phyloP scores from a whole-genome alignment of 106 monocot species.

The Posidonia australis region DNA sequence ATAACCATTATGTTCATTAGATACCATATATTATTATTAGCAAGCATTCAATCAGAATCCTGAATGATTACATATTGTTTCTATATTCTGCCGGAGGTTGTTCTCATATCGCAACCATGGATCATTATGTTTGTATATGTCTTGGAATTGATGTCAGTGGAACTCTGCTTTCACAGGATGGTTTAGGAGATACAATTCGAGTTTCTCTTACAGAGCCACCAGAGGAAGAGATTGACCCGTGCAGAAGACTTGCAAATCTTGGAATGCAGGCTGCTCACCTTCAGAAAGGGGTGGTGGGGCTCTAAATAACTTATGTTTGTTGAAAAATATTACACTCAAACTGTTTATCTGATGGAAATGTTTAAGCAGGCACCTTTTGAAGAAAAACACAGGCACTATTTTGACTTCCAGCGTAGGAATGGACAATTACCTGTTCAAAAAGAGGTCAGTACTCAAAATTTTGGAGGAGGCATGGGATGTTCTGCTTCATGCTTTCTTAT shows the following conservation, averaged over 20 bases:
- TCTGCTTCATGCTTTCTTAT: slow-evolving; percentile 3
- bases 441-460: slow-evolving; percentile 42
- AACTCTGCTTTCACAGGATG: slow-evolving; percentile 49
- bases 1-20: neutral
- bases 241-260: slow-evolving; percentile 86
- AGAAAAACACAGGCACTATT: slow-evolving; percentile 88
- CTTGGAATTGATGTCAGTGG: no score
- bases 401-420: slow-evolving; percentile 92
- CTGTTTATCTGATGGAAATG: neutral
- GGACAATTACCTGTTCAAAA: slow-evolving; percentile 92
- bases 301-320: slow-evolving; percentile 2
- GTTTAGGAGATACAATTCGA: slow-evolving; percentile 95
- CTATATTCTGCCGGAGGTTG: no score
- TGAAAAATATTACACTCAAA: neutral
- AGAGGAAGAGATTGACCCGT: slow-evolving; percentile 99
- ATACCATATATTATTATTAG: no score
- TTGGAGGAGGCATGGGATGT: neutral
- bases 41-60: no score
- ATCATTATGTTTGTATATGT: no score
- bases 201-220: slow-evolving; percentile 99
- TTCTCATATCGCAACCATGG: no score
- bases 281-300: slow-evolving; percentile 80
- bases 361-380: slow-evolving; percentile 68
- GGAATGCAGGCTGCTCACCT: slow-evolving; percentile 62
- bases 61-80: no score